Percentiles rank a stretch among this genome's conserved stretches.
Conservation (phyloP, 495 filamentous ascomycete species). For the Neurospora sp. region DNA sequence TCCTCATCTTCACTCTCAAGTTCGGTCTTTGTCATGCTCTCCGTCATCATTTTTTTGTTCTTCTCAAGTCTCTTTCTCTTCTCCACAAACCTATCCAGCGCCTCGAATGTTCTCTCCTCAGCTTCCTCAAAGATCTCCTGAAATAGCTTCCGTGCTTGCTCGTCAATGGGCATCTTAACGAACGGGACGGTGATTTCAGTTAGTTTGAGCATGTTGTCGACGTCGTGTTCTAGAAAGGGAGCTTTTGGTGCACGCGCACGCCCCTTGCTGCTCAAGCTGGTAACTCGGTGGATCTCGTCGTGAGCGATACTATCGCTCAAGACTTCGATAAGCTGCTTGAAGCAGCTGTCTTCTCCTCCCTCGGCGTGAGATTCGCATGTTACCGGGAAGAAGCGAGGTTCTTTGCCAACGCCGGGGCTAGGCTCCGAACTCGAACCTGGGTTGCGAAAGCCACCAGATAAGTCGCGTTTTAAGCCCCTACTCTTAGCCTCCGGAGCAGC, state of each 20-base stretch:
- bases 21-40: not conserved
- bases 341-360: not conserved
- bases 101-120: not conserved
- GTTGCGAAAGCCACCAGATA: not conserved
- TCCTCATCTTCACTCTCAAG: not conserved
- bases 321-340: not conserved
- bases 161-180: not conserved
- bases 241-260: not conserved
- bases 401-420: not conserved
- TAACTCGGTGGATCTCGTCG: not conserved
- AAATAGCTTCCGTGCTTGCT: not conserved
- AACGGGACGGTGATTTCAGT: not conserved
- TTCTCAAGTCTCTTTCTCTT: not conserved
- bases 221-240: not conserved
- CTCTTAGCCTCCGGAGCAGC: not conserved
- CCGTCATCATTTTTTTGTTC: not conserved
- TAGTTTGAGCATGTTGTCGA: not conserved
- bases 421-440: not conserved
- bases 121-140: not conserved
- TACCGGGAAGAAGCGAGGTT: not conserved
- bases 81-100: not conserved
- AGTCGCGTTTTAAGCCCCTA: not conserved
- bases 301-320: not conserved
- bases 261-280: not conserved
- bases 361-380: not conserved